A percentile compares a stretch with the other conserved stretches of the same genome.
phyloP scores from a whole-genome alignment of 257 asterid species.

The Cordia subcordata region DNA sequence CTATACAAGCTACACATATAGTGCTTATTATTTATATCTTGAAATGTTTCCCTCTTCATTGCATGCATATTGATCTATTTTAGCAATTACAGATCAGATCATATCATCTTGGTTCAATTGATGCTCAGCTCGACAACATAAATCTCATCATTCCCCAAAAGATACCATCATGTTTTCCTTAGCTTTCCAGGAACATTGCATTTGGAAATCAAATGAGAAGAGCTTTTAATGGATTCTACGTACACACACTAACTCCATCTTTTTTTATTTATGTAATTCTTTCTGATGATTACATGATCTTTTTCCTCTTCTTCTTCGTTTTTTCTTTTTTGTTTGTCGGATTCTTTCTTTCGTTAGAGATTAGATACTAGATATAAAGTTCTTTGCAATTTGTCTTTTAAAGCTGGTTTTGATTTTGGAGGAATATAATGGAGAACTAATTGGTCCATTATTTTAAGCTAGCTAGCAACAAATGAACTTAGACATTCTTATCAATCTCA shows the following conservation, averaged over 20 bases:
- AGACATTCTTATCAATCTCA: too few relatives aligned
- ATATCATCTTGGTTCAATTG: neutral
- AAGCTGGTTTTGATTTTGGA: neutral
- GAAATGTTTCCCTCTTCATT: neutral
- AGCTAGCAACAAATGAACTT: too few relatives aligned
- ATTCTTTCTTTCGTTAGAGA: neutral
- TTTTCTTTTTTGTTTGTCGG: neutral
- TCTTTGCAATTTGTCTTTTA: neutral
- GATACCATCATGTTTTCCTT: neutral
- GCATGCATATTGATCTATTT: neutral
- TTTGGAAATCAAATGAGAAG: slow-evolving; percentile 8
- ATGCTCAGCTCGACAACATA: too few relatives aligned
- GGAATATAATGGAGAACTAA: neutral
- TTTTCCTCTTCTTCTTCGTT: neutral
- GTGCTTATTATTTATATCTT: slow-evolving; percentile 2
- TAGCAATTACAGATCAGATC: neutral
- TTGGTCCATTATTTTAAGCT: too few relatives aligned
- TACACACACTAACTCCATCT: neutral
- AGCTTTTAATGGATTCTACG: neutral
- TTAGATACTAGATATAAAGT: neutral
- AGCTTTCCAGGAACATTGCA: slow-evolving; percentile 15
- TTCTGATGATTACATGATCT: neutral
- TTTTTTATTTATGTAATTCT: neutral
- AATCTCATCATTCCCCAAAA: slow-evolving; percentile 4
- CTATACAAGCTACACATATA: slow-evolving; percentile 15